Base-by-base conservation (phyloP, 495 filamentous ascomycete species). In the Clavariopsis aquatica region DNA sequence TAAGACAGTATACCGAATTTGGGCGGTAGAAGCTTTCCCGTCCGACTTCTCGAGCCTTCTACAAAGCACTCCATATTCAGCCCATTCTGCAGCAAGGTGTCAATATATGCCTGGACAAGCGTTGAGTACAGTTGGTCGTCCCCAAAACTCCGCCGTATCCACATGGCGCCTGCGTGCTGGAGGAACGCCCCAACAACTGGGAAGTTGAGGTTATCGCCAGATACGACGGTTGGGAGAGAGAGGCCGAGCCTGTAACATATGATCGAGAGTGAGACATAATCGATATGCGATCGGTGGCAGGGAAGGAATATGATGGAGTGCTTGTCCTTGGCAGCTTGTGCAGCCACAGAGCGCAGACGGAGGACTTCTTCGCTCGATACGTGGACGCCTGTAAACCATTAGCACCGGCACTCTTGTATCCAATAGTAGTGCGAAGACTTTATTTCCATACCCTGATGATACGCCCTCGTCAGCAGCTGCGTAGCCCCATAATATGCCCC, bases 1-100 rank as follows among this genome's bases (percentile, higher is more conserved):
- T 96, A 98, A 71, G 84, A 89, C 2, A 98, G 75, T 51, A 98
- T 98, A n/a, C 94, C 94, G 66, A 97, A 96, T 71, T 97, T 97
- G 0, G 94, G 94, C 0, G 90, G 84, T 23, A 98, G 79, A 17
- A 98, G 84, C 76, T 98, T 98, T 8, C 94, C 94, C 0, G 93
- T 98, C 57, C 94, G 79, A 8, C 91, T 96, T 10, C 94, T 84
- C 15, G 92, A 92, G 26, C 94, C 94, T 76, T 98, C 94, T 65
- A 96, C 94, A 69, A 97, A 97, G 75, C 94, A 98, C 71, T 96
- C 92, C 43, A 98, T 86, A 73, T 98, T 97, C 77, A 87, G 95
- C 1, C 94, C 94, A 52, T 90, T 86, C 69, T 91, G 89, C 10
- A 98, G 82, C 24, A 98, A 72, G 0, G 92, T 93, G 73, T 98